Base-by-base conservation (phyloP, 108 stramenopile genomes). In the Heterococcus sp. region DNA sequence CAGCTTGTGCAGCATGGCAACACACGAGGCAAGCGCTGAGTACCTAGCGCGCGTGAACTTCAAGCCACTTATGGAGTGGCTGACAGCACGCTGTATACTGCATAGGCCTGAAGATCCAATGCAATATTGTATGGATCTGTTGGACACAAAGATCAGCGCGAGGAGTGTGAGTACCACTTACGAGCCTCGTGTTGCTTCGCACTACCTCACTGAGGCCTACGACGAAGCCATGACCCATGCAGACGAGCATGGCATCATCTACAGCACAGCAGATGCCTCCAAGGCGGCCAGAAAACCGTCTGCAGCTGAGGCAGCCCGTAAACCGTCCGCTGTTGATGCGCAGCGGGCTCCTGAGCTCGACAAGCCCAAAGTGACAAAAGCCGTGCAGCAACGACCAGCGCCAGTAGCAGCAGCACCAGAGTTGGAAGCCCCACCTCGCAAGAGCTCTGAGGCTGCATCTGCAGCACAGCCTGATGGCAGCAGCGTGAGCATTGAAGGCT, bases 71-170 rank as follows among this genome's bases (percentile, higher is more conserved):
- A 84, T 89, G 66, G 90, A 90, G 74, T 89, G 85, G 82, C 64
- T 90, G 4, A 90, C 90, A 4, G 90, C 90, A 1, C 81, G 69
- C 72, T 87, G 68, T 2, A 90, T 89, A 67, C 84, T 89, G 2
- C 84, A 87, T 75, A 85, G 86, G 0, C 84, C 75, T 35, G 82
- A 83, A 27, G 88, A 90, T 64, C 90, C 90, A 3, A 30, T 90
- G 58, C 67, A 74, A 1, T 89, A 83, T 63, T 78, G 88, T 64
- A 63, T 74, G 28, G 83, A 85, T 31, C 37, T 89, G 3, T 26
- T 88, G 28, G 84, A 69, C 2, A 65, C 38, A 2, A 89, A 88
- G 65, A 64, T 90, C n/a, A 34, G 69, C 32, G 75, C 38, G 35
- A 35, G 72, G 4, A 84, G 86, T 0, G 78, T 76, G 35, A 40